A percentile compares a stretch with the other conserved stretches of the same genome.
Conservation (phyloP, 2,329 filamentous ascomycete species). For the Fusarium chlamydosporum region DNA sequence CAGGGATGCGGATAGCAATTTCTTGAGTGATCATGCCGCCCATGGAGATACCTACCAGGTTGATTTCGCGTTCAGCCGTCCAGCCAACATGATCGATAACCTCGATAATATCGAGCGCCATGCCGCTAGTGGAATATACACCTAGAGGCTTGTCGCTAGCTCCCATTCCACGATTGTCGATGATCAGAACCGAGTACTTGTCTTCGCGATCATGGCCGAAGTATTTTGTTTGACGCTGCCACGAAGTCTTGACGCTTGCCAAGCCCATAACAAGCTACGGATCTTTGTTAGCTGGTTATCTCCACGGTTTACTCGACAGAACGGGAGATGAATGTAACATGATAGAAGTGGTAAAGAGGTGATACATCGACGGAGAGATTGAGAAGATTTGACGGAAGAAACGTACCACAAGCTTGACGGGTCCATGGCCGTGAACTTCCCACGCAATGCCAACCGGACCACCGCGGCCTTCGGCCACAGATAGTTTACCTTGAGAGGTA, state of each 20-base stretch:
- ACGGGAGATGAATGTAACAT: conserved; percentile 1
- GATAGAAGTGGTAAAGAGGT: neutral
- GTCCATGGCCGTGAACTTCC: conserved; percentile 83
- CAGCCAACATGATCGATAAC: conserved; percentile 78
- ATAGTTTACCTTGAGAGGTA: conserved; percentile 69
- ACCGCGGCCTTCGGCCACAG: conserved; percentile 78
- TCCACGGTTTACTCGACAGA: neutral
- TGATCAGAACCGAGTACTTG: conserved; percentile 79
- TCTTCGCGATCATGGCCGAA: conserved; percentile 80
- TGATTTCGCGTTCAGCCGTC: conserved; percentile 66
- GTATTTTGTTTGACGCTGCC: conserved; percentile 86
- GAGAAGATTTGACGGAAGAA: conserved; percentile 24
- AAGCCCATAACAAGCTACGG: conserved; percentile 84
- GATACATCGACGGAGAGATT: conserved; percentile 24
- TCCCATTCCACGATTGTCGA: conserved; percentile 90
- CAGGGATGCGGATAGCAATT: conserved; percentile 69
- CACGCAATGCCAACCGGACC: conserved; percentile 83
- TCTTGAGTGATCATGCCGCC: conserved; percentile 96
- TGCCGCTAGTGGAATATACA: conserved; percentile 85
- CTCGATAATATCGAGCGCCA: conserved; percentile 84
- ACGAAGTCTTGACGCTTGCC: conserved; percentile 75
- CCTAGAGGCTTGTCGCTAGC: conserved; percentile 81
- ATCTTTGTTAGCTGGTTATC: conserved; percentile 1
- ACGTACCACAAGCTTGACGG: conserved; percentile 80
- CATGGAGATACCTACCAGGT: conserved; percentile 85